Evolutionary conservation across 768 basidiomycete species (phyloP), one percentile per base, ranked within the genome.

Genomic region (Mycena crocata): DNA sequence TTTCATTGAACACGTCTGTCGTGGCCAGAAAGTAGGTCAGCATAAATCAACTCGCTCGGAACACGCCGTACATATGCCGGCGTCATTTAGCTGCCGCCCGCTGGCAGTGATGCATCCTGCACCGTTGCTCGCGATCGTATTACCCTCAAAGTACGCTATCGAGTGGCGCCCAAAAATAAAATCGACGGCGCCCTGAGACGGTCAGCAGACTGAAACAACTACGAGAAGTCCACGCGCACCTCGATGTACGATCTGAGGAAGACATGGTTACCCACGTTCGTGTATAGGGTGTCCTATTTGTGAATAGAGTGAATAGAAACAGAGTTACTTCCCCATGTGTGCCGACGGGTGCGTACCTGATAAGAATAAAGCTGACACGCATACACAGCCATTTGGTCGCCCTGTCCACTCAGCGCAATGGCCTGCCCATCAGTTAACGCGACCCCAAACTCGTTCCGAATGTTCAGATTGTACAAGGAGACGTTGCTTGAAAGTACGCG

Each of bases 91-190:
- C 21, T 72, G 44, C 24, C 76, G 68, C 0, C 78, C 78, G 28
- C 64, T 66, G 3, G 78, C 78, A 14, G 78, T 79, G 37, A 79
- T 63, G 42, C 64, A 71, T 1, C 71, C 71, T 14, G 67, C 51
- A 23, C 71, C 75, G 9, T 71, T 73, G 32, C 68, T 69, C 1
- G 74, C 75, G 44, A 78, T 70, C 0, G 74, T 75, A 62, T 74
- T 76, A 4, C 73, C 64, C 32, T 74, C 73, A 30, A 78, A 76
- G 49, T 77, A 77, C 1, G 74, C 75, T 35, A 70, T 71, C 7
- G 73, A 69, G 32, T 64, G 69, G 35, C 70, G 73, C 12, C 76
- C 76, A 54, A 76, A 77, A 30, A 77, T 76, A 63, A 73, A 77
- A 50, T 77, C 75, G 24, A 73, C 70, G 4, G 74, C 75, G 24